Conservation (phyloP, 2,329 filamentous ascomycete species). For the Balansia obtecta region DNA sequence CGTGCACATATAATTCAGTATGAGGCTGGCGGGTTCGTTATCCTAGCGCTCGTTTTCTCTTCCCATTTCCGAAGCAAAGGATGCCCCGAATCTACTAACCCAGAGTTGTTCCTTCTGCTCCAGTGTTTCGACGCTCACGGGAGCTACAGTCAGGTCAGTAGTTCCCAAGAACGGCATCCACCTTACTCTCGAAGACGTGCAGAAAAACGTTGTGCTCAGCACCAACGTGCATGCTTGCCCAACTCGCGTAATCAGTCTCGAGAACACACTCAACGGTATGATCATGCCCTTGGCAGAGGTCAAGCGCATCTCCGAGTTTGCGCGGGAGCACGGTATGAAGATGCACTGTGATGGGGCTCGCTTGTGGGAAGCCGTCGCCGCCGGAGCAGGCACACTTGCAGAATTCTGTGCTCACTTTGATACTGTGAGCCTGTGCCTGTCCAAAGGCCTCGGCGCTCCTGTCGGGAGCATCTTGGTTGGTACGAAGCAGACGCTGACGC, state of each 20-base stretch:
- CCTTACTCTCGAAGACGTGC: slow-evolving; percentile 65
- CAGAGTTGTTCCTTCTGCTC: slow-evolving; percentile 8
- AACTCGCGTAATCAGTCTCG: slow-evolving; percentile 68
- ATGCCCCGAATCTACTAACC: background rate
- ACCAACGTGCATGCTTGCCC: slow-evolving; percentile 69
- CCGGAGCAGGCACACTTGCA: slow-evolving; percentile 52
- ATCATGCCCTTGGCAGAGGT: slow-evolving; percentile 67
- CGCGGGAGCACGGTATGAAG: slow-evolving; percentile 47
- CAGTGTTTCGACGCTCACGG: slow-evolving; percentile 58
- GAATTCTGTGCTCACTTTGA: slow-evolving; percentile 62
- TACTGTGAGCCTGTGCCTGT: slow-evolving; percentile 66
- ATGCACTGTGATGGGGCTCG: slow-evolving; percentile 72
- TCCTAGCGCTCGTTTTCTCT: background rate
- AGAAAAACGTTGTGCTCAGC: slow-evolving; percentile 49
- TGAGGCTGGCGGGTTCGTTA: slow-evolving; percentile 45
- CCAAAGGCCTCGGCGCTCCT: slow-evolving; percentile 71
- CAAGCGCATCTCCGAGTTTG: slow-evolving; percentile 57
- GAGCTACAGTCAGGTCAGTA: slow-evolving; percentile 56
- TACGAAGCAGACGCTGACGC: slow-evolving; percentile 19
- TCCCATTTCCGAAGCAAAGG: background rate
- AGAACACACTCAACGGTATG: slow-evolving; percentile 74
- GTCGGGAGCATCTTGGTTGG: slow-evolving; percentile 66
- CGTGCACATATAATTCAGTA: slow-evolving; percentile 64
- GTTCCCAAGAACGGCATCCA: slow-evolving; percentile 58
- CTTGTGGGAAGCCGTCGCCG: slow-evolving; percentile 68